Percentiles rank a stretch among this genome's conserved stretches.
phyloP scores from a whole-genome alignment of 176 grass and related monocot genomes.

The Saccharum spontaneum region DNA sequence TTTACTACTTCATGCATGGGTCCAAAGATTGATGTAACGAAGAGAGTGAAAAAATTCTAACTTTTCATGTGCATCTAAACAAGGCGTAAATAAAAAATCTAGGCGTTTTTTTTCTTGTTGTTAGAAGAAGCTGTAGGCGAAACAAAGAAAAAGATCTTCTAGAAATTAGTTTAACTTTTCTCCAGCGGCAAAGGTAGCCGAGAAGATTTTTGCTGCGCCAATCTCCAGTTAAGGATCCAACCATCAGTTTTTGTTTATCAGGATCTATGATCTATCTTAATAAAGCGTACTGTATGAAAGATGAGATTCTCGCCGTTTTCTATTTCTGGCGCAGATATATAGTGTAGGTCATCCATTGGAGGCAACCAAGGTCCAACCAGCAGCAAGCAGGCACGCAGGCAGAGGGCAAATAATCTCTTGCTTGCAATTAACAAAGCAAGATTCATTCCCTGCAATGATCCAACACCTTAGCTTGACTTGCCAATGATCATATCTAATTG shows the following conservation, averaged over 20 bases:
- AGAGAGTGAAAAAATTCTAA: no score
- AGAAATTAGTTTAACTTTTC: no score
- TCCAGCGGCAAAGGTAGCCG: no score
- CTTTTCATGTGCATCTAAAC: no score
- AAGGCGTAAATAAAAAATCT: no score
- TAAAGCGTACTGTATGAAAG: neutral
- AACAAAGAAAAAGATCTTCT: no score
- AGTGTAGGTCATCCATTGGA: neutral
- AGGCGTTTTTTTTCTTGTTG: neutral
- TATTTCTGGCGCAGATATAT: neutral
- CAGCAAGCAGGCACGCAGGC: neutral
- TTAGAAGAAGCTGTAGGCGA: no score
- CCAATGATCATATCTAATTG: neutral
- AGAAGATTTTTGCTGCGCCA: neutral
- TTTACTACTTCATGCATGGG: no score
- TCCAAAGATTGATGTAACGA: no score
- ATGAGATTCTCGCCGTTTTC: neutral
- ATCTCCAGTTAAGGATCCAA: neutral
- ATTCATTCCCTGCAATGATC: neutral
- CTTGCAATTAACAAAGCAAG: neutral
- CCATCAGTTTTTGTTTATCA: neutral
- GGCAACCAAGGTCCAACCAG: slow-evolving; percentile 31
- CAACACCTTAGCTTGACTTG: neutral
- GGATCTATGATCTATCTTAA: neutral
- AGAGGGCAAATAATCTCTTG: neutral